These are phyloP conservation scores for Halophytophthora polymorphica DNA, from an alignment of 352 stramenopile species.

Conservation along the genomic window DNA sequence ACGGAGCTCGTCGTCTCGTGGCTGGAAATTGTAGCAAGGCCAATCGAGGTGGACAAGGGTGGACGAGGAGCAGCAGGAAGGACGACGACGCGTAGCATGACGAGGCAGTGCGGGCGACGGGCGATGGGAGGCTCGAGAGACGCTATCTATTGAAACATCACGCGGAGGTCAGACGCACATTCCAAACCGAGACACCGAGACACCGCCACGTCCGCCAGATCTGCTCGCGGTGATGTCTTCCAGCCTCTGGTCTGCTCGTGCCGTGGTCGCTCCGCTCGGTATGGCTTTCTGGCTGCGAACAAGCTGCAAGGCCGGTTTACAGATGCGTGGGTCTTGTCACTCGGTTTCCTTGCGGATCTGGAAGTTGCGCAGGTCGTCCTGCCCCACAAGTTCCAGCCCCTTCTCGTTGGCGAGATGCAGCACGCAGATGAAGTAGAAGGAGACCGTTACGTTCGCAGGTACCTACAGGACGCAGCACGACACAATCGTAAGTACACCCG, in stretches of 20 bases:
- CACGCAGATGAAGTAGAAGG: slow-evolving; percentile 99
- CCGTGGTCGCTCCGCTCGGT: slow-evolving; percentile 9
- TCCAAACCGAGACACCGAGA: slow-evolving; percentile 12
- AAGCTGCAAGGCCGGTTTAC: neutral
- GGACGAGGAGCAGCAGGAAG: neutral
- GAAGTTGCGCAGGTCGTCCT: slow-evolving; percentile 79
- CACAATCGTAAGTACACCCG: slow-evolving; percentile 1
- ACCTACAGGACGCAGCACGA: slow-evolving; percentile 37
- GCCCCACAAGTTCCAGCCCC: slow-evolving; percentile 82
- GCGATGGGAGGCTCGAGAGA: no score
- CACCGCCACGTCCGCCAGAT: no score
- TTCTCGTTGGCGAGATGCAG: slow-evolving; percentile 99
- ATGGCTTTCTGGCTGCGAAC: slow-evolving; percentile 5
- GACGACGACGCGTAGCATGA: neutral
- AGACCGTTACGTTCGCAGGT: slow-evolving; percentile 93
- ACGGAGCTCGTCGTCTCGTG: slow-evolving; percentile 32
- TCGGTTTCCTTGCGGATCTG: slow-evolving; percentile 49
- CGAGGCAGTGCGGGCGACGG: no score
- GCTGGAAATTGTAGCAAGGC: slow-evolving; percentile 51
- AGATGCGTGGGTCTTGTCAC: slow-evolving; percentile 5
- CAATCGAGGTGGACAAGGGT: no score
- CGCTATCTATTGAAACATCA: slow-evolving; percentile 32
- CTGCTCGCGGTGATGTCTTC: slow-evolving; percentile 1
- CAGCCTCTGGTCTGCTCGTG: slow-evolving; percentile 4
- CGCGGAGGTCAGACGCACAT: slow-evolving; percentile 22